These are phyloP conservation scores for Keithomyces neogunnii DNA, from an alignment of 2,329 filamentous ascomycete genomes.

Conservation along the genomic window DNA sequence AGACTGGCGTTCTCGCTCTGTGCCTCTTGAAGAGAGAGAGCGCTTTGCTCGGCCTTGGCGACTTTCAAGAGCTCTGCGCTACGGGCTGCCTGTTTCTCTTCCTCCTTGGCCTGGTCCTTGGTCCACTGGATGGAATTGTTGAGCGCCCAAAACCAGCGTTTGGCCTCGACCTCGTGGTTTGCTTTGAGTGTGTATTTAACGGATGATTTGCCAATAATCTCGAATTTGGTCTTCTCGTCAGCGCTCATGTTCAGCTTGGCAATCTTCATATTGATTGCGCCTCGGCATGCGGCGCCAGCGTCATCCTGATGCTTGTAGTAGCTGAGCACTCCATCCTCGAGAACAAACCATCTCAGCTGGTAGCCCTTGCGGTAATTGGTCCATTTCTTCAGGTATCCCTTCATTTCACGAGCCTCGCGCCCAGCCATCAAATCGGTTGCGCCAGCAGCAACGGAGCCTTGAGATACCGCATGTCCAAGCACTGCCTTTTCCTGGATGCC, in stretches of 20 bases:
- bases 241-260: constrained; percentile 91
- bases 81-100: constrained; percentile 66
- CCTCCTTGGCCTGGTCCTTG: constrained; percentile 92
- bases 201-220: constrained; percentile 95
- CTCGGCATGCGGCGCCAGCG: constrained; percentile 88
- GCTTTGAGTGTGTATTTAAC: constrained; percentile 98
- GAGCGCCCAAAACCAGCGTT: constrained; percentile 97
- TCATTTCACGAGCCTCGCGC: constrained; percentile 92
- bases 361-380: constrained; percentile 98
- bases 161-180: constrained; percentile 96
- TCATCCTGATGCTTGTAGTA: constrained; percentile 99
- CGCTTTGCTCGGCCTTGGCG: constrained; percentile 67
- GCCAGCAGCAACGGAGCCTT: constrained; percentile 40
- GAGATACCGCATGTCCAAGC: constrained; percentile 61
- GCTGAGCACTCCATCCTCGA: constrained; percentile 93
- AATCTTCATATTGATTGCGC: constrained; percentile 98
- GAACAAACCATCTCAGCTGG: constrained; percentile 93
- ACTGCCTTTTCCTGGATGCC: constrained; percentile 97
- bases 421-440: constrained; percentile 58
- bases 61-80: constrained; percentile 69
- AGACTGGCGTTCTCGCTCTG: constrained; percentile 45
- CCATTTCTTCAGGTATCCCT: constrained; percentile 98
- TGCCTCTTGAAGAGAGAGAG: constrained; percentile 36
- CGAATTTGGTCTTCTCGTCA: constrained; percentile 95
- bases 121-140: constrained; percentile 99